phyloP scores from a whole-genome alignment of 371 early-diverging fungal species.

The Apophysomyces elegans region DNA sequence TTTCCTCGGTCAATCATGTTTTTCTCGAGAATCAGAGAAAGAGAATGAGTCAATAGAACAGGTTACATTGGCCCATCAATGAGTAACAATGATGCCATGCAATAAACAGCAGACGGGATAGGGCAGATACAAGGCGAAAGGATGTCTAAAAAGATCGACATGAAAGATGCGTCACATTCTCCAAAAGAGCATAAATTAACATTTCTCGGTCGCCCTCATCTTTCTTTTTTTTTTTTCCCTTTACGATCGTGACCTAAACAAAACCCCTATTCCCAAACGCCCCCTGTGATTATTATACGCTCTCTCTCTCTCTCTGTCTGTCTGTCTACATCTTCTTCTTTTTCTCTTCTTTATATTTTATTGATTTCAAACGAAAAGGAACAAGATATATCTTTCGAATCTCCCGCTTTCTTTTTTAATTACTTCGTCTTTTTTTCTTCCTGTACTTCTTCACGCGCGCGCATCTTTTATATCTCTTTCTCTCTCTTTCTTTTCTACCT shows the following conservation, averaged over 20 bases:
- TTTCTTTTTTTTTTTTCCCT: slow-evolving; percentile 1
- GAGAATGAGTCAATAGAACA: no score
- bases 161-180: slow-evolving; percentile 28
- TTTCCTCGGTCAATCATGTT: background rate
- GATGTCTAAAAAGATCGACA: slow-evolving; percentile 24
- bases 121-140: no score
- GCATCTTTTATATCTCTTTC: no score
- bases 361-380: no score
- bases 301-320: slow-evolving; percentile 16
- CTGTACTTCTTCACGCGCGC: no score
- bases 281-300: slow-evolving; percentile 9
- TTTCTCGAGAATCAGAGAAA: background rate
- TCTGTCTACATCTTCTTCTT: background rate
- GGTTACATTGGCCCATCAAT: background rate
- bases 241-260: slow-evolving; percentile 23
- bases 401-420: slow-evolving; percentile 15
- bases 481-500: no score
- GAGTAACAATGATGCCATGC: slow-evolving; percentile 5
- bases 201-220: slow-evolving; percentile 29
- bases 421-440: no score
- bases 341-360: background rate
- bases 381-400: no score
- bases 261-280: background rate
- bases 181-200: slow-evolving; percentile 46
- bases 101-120: background rate